A percentile compares a stretch with the other conserved stretches of the same genome.
Evolutionary conservation across 2,329 filamentous ascomycete species (phyloP).

Genomic region (Aphanocladium album): DNA sequence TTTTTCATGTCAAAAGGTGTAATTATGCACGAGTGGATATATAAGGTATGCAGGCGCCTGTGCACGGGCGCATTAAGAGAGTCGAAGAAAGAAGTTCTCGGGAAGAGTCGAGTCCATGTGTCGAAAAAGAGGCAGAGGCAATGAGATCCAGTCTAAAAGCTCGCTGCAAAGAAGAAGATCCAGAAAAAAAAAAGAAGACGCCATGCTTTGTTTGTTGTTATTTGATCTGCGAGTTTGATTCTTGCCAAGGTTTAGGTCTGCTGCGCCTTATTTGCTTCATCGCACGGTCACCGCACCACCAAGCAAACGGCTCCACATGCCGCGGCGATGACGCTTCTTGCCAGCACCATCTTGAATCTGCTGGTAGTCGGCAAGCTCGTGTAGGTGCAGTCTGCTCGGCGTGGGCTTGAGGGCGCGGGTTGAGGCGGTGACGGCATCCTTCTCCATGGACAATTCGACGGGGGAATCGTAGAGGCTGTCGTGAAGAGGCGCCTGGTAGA

Average conservation of each 20-base stretch:
- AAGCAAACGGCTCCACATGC: slow-evolving; percentile 51
- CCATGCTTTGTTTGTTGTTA: slow-evolving; percentile 4
- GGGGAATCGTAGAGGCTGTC: slow-evolving; percentile 47
- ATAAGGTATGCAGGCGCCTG: slow-evolving; percentile 8
- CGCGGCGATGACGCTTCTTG: slow-evolving; percentile 47
- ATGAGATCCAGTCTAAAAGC: slow-evolving; percentile 12
- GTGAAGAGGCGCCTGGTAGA: slow-evolving; percentile 29
- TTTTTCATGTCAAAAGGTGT: slow-evolving; percentile 3
- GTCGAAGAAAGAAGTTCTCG: neutral
- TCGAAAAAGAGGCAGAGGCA: neutral
- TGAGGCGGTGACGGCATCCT: slow-evolving; percentile 17
- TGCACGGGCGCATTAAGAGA: slow-evolving; percentile 11
- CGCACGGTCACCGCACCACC: slow-evolving; percentile 38
- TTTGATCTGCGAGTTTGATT: slow-evolving; percentile 16
- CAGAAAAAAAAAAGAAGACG: slow-evolving; percentile 9
- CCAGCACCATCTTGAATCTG: slow-evolving; percentile 41
- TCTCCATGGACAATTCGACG: slow-evolving; percentile 39
- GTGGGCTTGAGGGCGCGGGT: slow-evolving; percentile 32
- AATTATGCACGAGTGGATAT: slow-evolving; percentile 7
- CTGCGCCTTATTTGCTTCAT: slow-evolving; percentile 20
- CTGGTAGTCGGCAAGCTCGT: slow-evolving; percentile 51
- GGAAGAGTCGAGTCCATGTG: neutral
- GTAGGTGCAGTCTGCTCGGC: slow-evolving; percentile 40
- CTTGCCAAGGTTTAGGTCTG: slow-evolving; percentile 18
- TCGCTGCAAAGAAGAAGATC: neutral